Evolutionary conservation across 2,329 filamentous ascomycete species (phyloP).

Genomic region (Dactylellina drechsleri): DNA sequence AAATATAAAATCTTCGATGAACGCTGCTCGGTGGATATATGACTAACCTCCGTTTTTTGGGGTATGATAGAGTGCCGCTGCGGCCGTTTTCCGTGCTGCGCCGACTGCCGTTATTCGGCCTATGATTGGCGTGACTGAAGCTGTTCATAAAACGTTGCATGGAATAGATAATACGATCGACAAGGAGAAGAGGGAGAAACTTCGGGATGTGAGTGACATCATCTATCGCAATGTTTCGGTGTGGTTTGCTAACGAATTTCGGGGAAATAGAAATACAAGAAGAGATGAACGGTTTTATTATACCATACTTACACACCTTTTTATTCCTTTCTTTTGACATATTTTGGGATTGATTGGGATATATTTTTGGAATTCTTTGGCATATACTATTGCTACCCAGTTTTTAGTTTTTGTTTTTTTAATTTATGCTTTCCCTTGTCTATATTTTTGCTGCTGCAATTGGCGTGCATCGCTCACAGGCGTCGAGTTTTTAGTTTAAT

Average conservation of each 20-base stretch:
- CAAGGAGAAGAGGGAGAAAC: slow-evolving; percentile 78
- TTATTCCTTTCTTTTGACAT: too few species aligned
- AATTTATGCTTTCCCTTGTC: not conserved
- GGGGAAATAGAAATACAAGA: slow-evolving; percentile 49
- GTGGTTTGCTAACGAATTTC: not conserved
- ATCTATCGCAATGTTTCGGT: slow-evolving; percentile 2
- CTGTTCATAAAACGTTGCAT: slow-evolving; percentile 85
- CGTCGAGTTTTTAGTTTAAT: slow-evolving; percentile 20
- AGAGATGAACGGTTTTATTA: slow-evolving; percentile 16
- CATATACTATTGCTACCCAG: too few species aligned
- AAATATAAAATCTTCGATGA: not conserved
- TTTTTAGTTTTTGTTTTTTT: slow-evolving; percentile 5
- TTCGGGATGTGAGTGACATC: slow-evolving; percentile 82
- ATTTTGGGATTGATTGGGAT: too few species aligned
- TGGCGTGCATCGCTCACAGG: slow-evolving; percentile 39
- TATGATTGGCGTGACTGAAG: slow-evolving; percentile 88
- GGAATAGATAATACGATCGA: slow-evolving; percentile 93
- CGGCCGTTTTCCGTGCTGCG: slow-evolving; percentile 79
- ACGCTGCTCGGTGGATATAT: too few species aligned
- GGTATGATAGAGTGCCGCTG: slow-evolving; percentile 73
- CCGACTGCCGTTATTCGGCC: slow-evolving; percentile 94
- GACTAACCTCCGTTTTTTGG: too few species aligned
- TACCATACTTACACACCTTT: not conserved
- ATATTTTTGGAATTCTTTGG: too few species aligned
- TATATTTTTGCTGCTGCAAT: slow-evolving; percentile 14